These are phyloP conservation scores for Ophiocordyceps australis DNA, from an alignment of 2,329 filamentous ascomycete genomes.

Conservation along the genomic window DNA sequence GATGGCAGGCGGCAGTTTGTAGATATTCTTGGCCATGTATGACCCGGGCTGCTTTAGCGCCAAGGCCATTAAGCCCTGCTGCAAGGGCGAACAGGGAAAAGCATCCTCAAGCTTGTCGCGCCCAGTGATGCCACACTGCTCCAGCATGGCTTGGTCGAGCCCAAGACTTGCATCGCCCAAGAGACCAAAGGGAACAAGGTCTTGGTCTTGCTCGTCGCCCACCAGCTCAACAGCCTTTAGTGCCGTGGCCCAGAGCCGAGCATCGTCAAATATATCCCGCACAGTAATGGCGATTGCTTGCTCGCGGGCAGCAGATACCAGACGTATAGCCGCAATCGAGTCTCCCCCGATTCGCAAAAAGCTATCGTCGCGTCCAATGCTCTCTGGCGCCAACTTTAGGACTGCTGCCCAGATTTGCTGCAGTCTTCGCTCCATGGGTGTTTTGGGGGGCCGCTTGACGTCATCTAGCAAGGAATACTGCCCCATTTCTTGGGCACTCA, in stretches of 20 bases:
- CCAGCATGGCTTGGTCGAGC: neutral
- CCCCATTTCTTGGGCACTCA: constrained; percentile 1
- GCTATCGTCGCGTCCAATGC: constrained; percentile 12
- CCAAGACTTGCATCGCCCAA: neutral
- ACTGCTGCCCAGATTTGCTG: constrained; percentile 18
- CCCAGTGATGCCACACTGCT: neutral
- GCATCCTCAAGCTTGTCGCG: constrained; percentile 9
- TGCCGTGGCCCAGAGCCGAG: neutral
- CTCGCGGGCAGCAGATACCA: constrained; percentile 1
- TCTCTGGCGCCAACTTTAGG: constrained; percentile 13
- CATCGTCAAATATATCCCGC: constrained; percentile 2
- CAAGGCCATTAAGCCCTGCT: constrained; percentile 18
- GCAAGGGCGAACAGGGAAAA: constrained; percentile 18
- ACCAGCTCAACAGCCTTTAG: constrained; percentile 4
- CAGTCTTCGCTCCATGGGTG: constrained; percentile 4
- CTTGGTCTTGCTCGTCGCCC: too few relatives aligned
- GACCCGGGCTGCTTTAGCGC: constrained; percentile 11
- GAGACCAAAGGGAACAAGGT: neutral
- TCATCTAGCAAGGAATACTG: neutral
- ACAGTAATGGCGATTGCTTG: constrained; percentile 6
- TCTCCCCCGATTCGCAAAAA: constrained; percentile 21
- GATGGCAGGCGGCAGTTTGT: constrained; percentile 5
- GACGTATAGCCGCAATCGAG: constrained; percentile 17
- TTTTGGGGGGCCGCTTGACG: constrained; percentile 1
- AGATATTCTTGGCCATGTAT: constrained; percentile 14